These are phyloP conservation scores for Cytospora mali DNA, from an alignment of 2,329 filamentous ascomycete species.

Conservation along the genomic window DNA sequence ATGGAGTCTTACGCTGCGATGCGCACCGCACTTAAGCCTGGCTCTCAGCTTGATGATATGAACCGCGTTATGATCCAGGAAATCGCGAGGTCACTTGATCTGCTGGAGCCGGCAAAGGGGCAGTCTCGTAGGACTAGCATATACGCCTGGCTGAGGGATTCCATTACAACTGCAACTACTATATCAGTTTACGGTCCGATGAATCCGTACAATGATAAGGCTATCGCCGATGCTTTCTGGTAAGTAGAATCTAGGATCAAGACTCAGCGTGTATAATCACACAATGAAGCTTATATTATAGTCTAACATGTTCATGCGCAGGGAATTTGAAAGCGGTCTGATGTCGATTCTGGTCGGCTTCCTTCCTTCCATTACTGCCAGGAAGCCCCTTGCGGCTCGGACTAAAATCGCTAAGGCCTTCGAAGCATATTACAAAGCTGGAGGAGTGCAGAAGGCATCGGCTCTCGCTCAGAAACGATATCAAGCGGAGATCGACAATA, in stretches of 20 bases:
- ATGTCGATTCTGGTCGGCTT: conserved; percentile 33
- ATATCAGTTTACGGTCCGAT: conserved; percentile 44
- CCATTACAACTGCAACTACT: conserved; percentile 42
- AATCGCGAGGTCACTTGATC: conserved; percentile 32
- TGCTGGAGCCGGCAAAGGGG: conserved; percentile 18
- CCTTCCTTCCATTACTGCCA: conserved; percentile 36
- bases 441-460: conserved; percentile 43
- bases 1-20: conserved; percentile 41
- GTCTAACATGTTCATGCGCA: background rate
- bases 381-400: conserved; percentile 38
- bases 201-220: conserved; percentile 43
- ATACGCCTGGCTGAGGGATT: conserved; percentile 35
- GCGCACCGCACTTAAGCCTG: conserved; percentile 37
- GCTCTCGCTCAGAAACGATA: conserved; percentile 41
- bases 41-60: conserved; percentile 39
- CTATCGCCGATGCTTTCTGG: conserved; percentile 41
- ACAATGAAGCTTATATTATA: background rate
- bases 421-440: conserved; percentile 42
- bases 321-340: conserved; percentile 32
- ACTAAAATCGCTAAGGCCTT: conserved; percentile 40
- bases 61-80: conserved; percentile 40
- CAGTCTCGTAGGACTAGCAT: conserved; percentile 28
- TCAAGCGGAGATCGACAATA: conserved; percentile 35
- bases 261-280: background rate
- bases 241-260: conserved; percentile 30